A percentile compares a stretch with the other conserved stretches of the same genome.
Conservation (phyloP, 176 grass and related monocot species). For the Oryza punctata region DNA sequence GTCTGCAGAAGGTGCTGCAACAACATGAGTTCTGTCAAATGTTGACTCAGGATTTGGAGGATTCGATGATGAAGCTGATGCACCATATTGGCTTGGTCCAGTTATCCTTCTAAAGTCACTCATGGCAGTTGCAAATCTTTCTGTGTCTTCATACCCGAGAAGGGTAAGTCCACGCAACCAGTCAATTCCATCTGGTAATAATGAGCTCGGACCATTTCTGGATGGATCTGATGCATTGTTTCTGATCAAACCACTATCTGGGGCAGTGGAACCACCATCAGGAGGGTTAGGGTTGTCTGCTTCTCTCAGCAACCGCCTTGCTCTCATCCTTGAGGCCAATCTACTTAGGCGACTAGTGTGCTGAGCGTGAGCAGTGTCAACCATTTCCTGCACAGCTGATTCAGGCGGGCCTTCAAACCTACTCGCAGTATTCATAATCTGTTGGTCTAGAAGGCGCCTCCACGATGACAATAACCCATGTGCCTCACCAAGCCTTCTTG, state of each 20-base stretch:
- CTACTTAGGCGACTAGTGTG: constrained; percentile 40
- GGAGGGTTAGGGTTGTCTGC: constrained; percentile 25
- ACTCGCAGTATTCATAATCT: constrained; percentile 51
- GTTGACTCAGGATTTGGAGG: constrained; percentile 56
- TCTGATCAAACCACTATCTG: constrained; percentile 42
- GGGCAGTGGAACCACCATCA: constrained; percentile 37
- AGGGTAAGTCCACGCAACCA: constrained; percentile 71
- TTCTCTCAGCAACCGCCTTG: constrained; percentile 64
- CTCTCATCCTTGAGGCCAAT: constrained; percentile 60
- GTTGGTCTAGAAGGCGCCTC: constrained; percentile 80
- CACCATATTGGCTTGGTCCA: constrained; percentile 53
- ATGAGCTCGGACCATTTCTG: constrained; percentile 42
- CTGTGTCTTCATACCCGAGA: constrained; percentile 64
- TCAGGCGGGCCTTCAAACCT: constrained; percentile 65
- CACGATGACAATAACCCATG: constrained; percentile 78
- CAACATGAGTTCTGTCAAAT: constrained; percentile 36
- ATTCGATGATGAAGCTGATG: constrained; percentile 58
- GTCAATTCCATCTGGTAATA: constrained; percentile 68
- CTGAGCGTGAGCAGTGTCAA: constrained; percentile 60
- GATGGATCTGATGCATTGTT: constrained; percentile 50
- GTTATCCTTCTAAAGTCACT: constrained; percentile 81
- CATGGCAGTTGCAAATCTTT: constrained; percentile 64
- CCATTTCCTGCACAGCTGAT: constrained; percentile 52
- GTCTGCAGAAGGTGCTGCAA: constrained; percentile 63
- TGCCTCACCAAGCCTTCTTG: constrained; percentile 83